Evolutionary conservation across 2,329 filamentous ascomycete species (phyloP).

Genomic region (Calonectria multiphialidica): DNA sequence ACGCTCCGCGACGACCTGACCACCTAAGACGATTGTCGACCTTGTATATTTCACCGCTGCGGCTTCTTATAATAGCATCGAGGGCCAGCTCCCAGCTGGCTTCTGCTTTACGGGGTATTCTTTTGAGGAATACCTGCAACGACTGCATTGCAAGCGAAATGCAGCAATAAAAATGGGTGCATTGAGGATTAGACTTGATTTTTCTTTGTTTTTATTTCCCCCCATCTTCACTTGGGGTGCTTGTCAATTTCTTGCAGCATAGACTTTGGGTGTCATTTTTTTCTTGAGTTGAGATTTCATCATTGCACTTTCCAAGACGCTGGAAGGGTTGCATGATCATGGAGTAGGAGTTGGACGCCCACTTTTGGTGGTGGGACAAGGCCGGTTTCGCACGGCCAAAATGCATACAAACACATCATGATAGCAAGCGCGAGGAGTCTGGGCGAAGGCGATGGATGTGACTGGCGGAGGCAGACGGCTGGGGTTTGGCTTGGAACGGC

Average conservation of each 20-base stretch:
- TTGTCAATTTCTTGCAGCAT: slow-evolving; percentile 17
- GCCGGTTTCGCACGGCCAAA: slow-evolving; percentile 5
- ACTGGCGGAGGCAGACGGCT: neutral
- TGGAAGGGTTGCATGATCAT: slow-evolving; percentile 8
- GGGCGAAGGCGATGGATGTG: neutral
- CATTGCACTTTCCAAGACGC: slow-evolving; percentile 1
- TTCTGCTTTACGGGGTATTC: slow-evolving; percentile 32
- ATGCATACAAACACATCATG: slow-evolving; percentile 11
- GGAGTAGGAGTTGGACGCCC: slow-evolving; percentile 22
- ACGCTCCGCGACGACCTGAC: slow-evolving; percentile 40
- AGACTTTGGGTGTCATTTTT: slow-evolving; percentile 17
- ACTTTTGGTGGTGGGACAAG: slow-evolving; percentile 14
- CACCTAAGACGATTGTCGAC: slow-evolving; percentile 41
- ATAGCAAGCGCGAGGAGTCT: slow-evolving; percentile 5
- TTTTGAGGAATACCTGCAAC: slow-evolving; percentile 19
- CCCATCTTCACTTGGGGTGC: neutral
- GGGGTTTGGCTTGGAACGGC: neutral
- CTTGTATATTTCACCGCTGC: slow-evolving; percentile 44
- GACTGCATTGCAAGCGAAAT: slow-evolving; percentile 37
- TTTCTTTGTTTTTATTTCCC: neutral
- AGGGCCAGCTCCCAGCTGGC: slow-evolving; percentile 35
- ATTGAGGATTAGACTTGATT: slow-evolving; percentile 26
- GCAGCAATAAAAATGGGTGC: slow-evolving; percentile 32
- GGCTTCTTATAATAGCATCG: slow-evolving; percentile 42
- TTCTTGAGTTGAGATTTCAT: slow-evolving; percentile 13